Evolutionary conservation across 2,329 filamentous ascomycete species (phyloP).

Genomic region (Penicillium sp.): DNA sequence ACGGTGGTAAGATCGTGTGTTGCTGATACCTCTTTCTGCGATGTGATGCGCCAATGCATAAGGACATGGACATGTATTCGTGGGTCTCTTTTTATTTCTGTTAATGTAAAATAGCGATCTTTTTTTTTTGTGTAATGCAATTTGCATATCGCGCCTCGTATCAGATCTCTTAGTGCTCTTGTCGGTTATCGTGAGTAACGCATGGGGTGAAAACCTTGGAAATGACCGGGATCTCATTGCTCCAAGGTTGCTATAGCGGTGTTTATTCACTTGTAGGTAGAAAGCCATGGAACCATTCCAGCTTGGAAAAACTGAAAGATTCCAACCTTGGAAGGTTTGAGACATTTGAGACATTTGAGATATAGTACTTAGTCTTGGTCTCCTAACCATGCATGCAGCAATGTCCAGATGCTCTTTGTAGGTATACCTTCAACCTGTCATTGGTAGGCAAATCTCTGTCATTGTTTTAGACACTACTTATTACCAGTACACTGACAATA

Average conservation of each 20-base stretch:
- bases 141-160: constrained; percentile 1
- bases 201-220: background rate
- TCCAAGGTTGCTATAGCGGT: no score
- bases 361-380: no score
- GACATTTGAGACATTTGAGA: no score
- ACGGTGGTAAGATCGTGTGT: constrained; percentile 24
- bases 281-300: no score
- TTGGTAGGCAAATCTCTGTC: background rate
- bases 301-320: no score
- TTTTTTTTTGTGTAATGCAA: constrained; percentile 10
- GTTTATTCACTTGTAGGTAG: no score
- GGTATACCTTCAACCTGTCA: no score
- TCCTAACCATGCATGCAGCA: no score
- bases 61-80: constrained; percentile 10
- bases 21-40: constrained; percentile 11
- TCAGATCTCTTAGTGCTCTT: background rate
- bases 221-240: no score
- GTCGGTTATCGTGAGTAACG: background rate
- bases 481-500: constrained; percentile 1
- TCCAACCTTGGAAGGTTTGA: no score
- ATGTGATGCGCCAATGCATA: constrained; percentile 2
- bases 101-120: constrained; percentile 24
- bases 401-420: no score
- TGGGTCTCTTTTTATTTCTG: constrained; percentile 7
- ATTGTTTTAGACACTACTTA: constrained; percentile 15